Conservation (phyloP, 495 filamentous ascomycete species). For the Penicillium fimorum region DNA sequence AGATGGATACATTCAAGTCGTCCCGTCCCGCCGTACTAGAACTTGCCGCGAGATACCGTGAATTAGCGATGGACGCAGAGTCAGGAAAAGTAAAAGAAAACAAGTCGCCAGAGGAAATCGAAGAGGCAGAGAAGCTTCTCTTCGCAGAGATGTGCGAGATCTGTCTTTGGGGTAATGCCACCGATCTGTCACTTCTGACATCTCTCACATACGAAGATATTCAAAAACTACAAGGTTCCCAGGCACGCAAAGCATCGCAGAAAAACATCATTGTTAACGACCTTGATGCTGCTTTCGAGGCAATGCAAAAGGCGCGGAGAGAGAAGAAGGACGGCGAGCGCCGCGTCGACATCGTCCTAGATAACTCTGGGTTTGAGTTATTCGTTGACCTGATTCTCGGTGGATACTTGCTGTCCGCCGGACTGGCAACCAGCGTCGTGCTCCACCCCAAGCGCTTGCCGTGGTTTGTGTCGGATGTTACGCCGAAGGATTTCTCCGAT, state of each 20-base stretch:
- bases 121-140: conserved; percentile 69
- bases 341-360: conserved; percentile 86
- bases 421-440: conserved; percentile 81
- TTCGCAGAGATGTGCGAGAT: conserved; percentile 96
- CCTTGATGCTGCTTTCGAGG: conserved; percentile 66
- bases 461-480: conserved; percentile 96
- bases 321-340: conserved; percentile 56
- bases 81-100: conserved; percentile 31
- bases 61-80: conserved; percentile 58
- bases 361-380: conserved; percentile 95
- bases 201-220: conserved; percentile 92
- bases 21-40: conserved; percentile 90
- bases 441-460: conserved; percentile 91
- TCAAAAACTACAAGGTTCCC: conserved; percentile 87
- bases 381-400: conserved; percentile 91
- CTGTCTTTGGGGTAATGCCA: conserved; percentile 97
- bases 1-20: conserved; percentile 88
- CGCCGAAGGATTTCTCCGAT: conserved; percentile 77
- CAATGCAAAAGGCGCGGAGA: conserved; percentile 59
- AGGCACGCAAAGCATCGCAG: conserved; percentile 79
- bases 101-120: conserved; percentile 49
- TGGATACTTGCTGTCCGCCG: conserved; percentile 78
- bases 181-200: conserved; percentile 87
- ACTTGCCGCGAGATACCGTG: conserved; percentile 72
- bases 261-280: conserved; percentile 90